Base-by-base conservation (phyloP, 2,329 filamentous ascomycete genomes). In the Penicillium sclerotiorum region DNA sequence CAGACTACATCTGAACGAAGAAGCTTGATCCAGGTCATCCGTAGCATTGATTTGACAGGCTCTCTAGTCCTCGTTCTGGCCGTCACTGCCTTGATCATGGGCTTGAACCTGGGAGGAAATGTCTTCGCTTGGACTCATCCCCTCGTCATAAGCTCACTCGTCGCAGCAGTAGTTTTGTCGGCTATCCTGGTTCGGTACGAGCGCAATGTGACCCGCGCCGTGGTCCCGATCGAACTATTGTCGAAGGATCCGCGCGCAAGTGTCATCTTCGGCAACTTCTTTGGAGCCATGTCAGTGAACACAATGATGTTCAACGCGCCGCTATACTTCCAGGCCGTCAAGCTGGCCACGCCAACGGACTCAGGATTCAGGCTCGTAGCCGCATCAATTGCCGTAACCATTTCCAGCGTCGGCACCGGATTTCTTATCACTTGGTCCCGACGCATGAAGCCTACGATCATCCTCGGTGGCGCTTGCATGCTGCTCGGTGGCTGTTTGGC, bases 301-400 rank as follows among this genome's bases (percentile, higher is more conserved):
- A 78, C 77, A 2, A 82, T 88, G 56, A 73, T 88, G 13, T 89
- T 89, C 71, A 86, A 86, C 61, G 83, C 83, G 5, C 88, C 88
- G 1, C 75, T 92, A 7, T 92, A 86, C 73, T 91, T 89, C 72
- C 87, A 90, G 65, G 86, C 85, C 30, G 87, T 90, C 21, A 83
- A 89, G 40, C 78, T 88, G 44, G 84, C 86, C 50, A 80, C 78
- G 5, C 85, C 88, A 13, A 90, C 88, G 0, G 75, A 78, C 20
- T 89, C 88, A 0, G 88, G 88, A n/a, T 80, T 90, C 22, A 81
- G 85, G 36, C 84, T 92, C 45, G 79, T 89, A 17, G 74, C 85
- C 6, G 84, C 86, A 4, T 83, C 84, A 1, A 58, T 84, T 21
- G 80, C 79, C 2, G 70, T 81, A 22, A 84, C 83, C 36, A 38